phyloP scores from a whole-genome alignment of 2,329 filamentous ascomycete species.

The Arthrinium puccinioides region DNA sequence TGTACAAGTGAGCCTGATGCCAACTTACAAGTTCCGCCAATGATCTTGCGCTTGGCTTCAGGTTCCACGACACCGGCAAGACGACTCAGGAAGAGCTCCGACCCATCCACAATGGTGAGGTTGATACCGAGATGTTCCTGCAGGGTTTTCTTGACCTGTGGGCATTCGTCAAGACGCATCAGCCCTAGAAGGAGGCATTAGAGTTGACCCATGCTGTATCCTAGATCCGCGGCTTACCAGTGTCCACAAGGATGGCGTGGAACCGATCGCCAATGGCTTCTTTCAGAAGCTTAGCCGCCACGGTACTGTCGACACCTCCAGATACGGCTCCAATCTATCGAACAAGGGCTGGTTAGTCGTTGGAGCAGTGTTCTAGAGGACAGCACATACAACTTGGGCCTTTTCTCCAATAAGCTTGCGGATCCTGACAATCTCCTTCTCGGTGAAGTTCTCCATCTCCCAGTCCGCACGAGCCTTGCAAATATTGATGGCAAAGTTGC shows the following conservation, averaged over 20 bases:
- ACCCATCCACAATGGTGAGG: conserved; percentile 77
- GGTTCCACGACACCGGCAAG: conserved; percentile 72
- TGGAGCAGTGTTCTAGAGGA: no score
- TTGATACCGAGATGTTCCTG: conserved; percentile 79
- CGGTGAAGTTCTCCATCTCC: conserved; percentile 79
- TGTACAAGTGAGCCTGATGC: no score
- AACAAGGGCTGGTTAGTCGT: no score
- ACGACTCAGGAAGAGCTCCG: conserved; percentile 66
- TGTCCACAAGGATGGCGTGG: conserved; percentile 79
- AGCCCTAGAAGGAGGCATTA: no score
- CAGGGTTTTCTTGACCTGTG: conserved; percentile 74
- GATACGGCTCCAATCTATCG: conserved; percentile 71
- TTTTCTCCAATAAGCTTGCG: conserved; percentile 72
- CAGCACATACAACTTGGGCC: conserved; percentile 68
- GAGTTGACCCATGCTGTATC: no score
- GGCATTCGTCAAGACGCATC: conserved; percentile 79
- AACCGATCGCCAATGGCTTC: conserved; percentile 58
- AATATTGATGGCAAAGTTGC: conserved; percentile 80
- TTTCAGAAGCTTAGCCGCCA: conserved; percentile 66
- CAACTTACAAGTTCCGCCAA: conserved; percentile 69
- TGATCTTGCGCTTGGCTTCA: conserved; percentile 86
- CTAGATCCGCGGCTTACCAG: no score
- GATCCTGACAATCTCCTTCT: conserved; percentile 75
- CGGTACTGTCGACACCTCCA: conserved; percentile 85
- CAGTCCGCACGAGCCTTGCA: conserved; percentile 72